Evolutionary conservation across 495 filamentous ascomycete genomes (phyloP), one percentile per base, ranked within the genome.

Genomic region (Penicillium lividum): DNA sequence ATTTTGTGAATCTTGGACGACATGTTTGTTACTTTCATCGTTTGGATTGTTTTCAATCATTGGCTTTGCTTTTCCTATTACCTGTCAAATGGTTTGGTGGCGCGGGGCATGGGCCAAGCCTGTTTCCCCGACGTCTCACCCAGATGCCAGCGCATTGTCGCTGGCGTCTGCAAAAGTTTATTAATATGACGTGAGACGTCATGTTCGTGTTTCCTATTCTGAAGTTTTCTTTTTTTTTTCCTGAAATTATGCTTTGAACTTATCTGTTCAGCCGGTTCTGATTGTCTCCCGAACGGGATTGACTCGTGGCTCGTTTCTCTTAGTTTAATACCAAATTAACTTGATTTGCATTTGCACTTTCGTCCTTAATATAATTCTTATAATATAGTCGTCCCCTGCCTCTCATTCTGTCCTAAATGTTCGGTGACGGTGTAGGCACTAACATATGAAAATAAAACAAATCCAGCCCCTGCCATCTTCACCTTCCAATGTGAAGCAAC

Each of bases 261-360:
- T 16, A 8, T 30, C 28, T 34, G 4, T 63, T 67, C 61, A 67
- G 79, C 76, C 77, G 77, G 77, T 81, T 81, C 80, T 82, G 80
- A 82, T 69, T 60, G 79, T 82, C 80, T 81, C 79, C 78, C 68
- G 18, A 34, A 42, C n/a, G 65, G 76, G 78, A 81, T 81, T 76
- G 78, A 82, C 80, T 82, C 80, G 80, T 82, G 80, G 80, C 79
- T 68, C 62, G 64, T 66, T 49, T 61, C 58, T 51, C 54, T 64
- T 47, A 34, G 31, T 51, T 60, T 45, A 53, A 53, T 53, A 42
- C 30, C 38, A 9, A 52, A 27, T 51, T 53, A 13, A 44, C 15
- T 48, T 58, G 30, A 45, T 65, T 57, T 57, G 58, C 51, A 49
- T 38, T 48, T 59, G 31, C 31, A 33, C 31, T 10, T 2, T 3